Conservation (phyloP, 2,329 filamentous ascomycete genomes). For the Ceratocystis smalleyi region DNA sequence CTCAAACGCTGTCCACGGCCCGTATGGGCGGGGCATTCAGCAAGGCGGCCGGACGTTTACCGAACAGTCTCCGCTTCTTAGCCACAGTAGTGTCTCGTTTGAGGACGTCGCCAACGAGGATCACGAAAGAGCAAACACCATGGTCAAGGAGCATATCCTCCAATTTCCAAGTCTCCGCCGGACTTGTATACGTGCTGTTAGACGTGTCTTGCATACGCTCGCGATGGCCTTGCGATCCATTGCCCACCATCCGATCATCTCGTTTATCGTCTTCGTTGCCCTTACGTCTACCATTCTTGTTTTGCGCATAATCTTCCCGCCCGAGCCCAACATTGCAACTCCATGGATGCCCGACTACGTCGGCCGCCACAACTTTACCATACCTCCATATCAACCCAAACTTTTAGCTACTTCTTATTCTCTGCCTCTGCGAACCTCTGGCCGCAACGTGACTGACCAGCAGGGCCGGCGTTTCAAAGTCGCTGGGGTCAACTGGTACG, state of each 20-base stretch:
- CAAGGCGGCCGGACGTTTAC: slow-evolving; percentile 7
- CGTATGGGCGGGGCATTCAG: neutral
- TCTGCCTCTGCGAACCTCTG: slow-evolving; percentile 43
- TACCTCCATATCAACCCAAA: slow-evolving; percentile 28
- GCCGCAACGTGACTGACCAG: slow-evolving; percentile 45
- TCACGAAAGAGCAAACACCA: neutral
- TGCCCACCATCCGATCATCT: slow-evolving; percentile 9
- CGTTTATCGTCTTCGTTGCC: slow-evolving; percentile 1
- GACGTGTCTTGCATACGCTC: too few species aligned
- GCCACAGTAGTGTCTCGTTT: neutral
- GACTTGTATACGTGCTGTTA: neutral
- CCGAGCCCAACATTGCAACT: slow-evolving; percentile 17
- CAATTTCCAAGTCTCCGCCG: neutral
- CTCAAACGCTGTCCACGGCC: neutral
- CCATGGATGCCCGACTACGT: slow-evolving; percentile 35
- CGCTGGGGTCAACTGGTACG: slow-evolving; percentile 55
- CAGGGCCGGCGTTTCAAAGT: slow-evolving; percentile 44
- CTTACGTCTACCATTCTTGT: slow-evolving; percentile 4
- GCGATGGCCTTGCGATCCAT: neutral
- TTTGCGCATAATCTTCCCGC: slow-evolving; percentile 14
- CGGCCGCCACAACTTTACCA: slow-evolving; percentile 32
- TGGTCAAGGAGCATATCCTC: neutral
- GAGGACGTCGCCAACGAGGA: neutral
- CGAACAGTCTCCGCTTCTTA: slow-evolving; percentile 15
- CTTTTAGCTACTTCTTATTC: slow-evolving; percentile 32